These are phyloP conservation scores for Acanthamoeba rhysodes DNA, from an alignment of 208 protist genomes.

Conservation along the genomic window DNA sequence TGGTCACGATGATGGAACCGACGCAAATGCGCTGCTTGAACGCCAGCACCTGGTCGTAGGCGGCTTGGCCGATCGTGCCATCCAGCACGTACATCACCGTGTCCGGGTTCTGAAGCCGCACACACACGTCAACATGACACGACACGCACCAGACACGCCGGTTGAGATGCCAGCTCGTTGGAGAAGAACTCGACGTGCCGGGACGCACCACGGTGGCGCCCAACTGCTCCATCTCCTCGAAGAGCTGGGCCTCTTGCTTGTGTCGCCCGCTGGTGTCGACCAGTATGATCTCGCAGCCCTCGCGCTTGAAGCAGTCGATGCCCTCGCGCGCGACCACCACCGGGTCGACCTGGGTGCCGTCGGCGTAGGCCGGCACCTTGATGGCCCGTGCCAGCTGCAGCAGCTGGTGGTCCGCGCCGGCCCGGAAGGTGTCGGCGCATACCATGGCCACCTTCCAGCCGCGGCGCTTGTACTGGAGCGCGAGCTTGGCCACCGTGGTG, in stretches of 20 bases:
- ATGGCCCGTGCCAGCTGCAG: conserved; percentile 99
- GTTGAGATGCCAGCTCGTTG: too few relatives aligned
- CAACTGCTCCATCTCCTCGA: conserved; percentile 99
- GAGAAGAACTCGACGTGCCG: neutral
- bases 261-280: conserved; percentile 99
- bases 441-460: conserved; percentile 97
- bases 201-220: conserved; percentile 61
- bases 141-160: neutral
- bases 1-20: conserved; percentile 99
- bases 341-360: conserved; percentile 94
- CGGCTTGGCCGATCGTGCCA: conserved; percentile 97
- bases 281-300: conserved; percentile 97
- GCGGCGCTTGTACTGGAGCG: conserved; percentile 91
- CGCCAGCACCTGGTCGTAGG: conserved; percentile 94
- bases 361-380: conserved; percentile 98
- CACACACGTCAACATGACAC: too few relatives aligned
- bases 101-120: conserved; percentile 92
- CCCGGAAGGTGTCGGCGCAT: conserved; percentile 99
- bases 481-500: conserved; percentile 97
- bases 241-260: conserved; percentile 98
- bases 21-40: conserved; percentile 93
- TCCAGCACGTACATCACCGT: conserved; percentile 99
- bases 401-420: conserved; percentile 97
- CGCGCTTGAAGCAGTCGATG: conserved; percentile 95
- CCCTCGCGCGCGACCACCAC: conserved; percentile 97